Evolutionary conservation across 345 rosid species (phyloP), one percentile per base, ranked within the genome.

Genomic region (Gossypium turneri): DNA sequence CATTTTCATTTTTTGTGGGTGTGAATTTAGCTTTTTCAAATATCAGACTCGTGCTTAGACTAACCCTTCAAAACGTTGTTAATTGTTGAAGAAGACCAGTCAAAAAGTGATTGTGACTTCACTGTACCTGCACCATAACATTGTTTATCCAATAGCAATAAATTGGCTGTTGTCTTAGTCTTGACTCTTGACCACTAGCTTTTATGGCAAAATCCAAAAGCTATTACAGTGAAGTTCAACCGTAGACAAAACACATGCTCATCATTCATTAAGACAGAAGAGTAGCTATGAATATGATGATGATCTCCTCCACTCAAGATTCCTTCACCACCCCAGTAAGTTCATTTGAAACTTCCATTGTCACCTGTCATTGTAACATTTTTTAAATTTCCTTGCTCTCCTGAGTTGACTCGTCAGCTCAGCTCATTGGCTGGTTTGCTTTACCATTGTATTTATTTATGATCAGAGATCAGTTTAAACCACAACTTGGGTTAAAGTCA

Each of bases 101-200:
- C 73, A 69, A 50, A 69, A 48, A 50, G 55, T 67, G 73, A 69
- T 48, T 50, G 57, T 68, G 72, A 68, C 72, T 48, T 51, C 59
- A 48, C 17, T 16, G 6, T 16, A 4, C 41, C 41, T 34, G 41
- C 7, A 34, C 41, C 41, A 5, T 34, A 5, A 34, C 41, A 34
- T 34, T 34, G 6, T 34, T 5, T 34, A 34, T 5, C 41, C 41
- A 34, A 34, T 34, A 34, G 41, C 41, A 34, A 34, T 1, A 34
- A 34, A 34, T 34, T 34, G 38, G 38, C 6, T 34, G 38, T 34
- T 34, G 38, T 34, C 38, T 27, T 27, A 34, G 38, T 4, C 38
- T 34, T 34, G 13, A 48, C 52, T 34, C 38, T 34, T 34, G 13
- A 48, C 52, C 52, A 48, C 52, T 48, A 48, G 15, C 52, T 48